Base-by-base conservation (phyloP, 78 protist species). In the Planoprotostelium fungivorum region DNA sequence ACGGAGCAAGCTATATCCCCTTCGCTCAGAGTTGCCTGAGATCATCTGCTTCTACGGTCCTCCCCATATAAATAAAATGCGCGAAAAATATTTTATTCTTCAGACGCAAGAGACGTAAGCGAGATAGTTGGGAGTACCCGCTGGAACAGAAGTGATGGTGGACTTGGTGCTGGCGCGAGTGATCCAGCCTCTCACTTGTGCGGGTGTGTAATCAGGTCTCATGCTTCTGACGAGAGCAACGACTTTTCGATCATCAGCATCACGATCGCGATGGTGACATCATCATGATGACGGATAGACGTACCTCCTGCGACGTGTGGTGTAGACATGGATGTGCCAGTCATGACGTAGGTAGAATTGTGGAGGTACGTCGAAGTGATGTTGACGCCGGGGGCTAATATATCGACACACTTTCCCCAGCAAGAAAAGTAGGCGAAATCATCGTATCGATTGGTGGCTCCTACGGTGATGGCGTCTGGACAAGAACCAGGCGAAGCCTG, bases 1-100 rank as follows among this genome's bases (percentile, higher is more conserved):
- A 87, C 88, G 88, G 88, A 1, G 88, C 88, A 5, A 35, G 63
- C 35, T 87, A 87, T 37, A 87, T 87, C 29, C 88, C 88, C 35
- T 87, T 38, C 37, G 88, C 88, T 5, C 88, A 87, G 63, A 87
- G 63, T 9, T 87, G 88, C 88, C 88, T 87, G 63, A 29, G 31
- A 16, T 31, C 37, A 5, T 35, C 88, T 35, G 88, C 88, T 1
- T 9, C 37, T 9, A 87, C 88, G 31, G n/a, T 87, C n/a, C 88
- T 87, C 35, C 88, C 88, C 34, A 87, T 87, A 25, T 87, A 36
- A 87, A 51, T n/a, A n/a, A n/a, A n/a, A n/a, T n/a, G n/a, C n/a
- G n/a, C n/a, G n/a, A n/a, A n/a, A n/a, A n/a, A n/a, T n/a, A n/a
- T n/a, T n/a, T 51, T 51, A 16, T 51, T 51, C 73, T 25, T 51